Conservation (phyloP, 139 green algal species). For the Micromonas pusilla region DNA sequence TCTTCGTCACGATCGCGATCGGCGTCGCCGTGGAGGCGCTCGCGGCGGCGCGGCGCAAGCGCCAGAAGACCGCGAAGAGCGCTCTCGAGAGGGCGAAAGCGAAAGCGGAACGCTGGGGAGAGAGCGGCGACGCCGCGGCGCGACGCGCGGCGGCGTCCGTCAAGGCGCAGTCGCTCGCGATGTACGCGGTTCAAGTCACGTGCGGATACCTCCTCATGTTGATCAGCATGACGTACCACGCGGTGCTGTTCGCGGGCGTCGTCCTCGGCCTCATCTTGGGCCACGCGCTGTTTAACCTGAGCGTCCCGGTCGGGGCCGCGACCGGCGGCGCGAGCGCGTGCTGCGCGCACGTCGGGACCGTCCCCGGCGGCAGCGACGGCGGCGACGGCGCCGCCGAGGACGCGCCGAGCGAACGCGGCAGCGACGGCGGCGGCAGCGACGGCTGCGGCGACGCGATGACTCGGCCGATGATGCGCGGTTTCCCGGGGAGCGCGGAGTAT, state of each 20-base stretch:
- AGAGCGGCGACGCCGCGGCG: too few relatives aligned
- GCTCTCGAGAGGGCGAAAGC: background rate
- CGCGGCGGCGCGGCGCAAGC: background rate
- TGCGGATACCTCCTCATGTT: slow-evolving; percentile 31
- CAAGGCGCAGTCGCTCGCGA: background rate
- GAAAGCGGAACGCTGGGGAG: too few relatives aligned
- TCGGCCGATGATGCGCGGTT: too few relatives aligned
- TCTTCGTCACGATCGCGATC: background rate
- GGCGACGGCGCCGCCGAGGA: too few relatives aligned
- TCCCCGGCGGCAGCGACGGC: too few relatives aligned
- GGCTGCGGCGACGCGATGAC: too few relatives aligned
- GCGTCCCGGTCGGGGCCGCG: background rate
- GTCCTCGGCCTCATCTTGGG: slow-evolving; percentile 17
- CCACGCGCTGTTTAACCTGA: slow-evolving; percentile 5
- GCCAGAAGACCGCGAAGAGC: too few relatives aligned
- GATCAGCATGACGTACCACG: slow-evolving; percentile 32
- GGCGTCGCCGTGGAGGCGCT: background rate
- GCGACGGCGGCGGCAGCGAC: too few relatives aligned
- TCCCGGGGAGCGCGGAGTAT: too few relatives aligned
- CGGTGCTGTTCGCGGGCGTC: slow-evolving; percentile 18
- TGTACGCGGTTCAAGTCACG: slow-evolving; percentile 5
- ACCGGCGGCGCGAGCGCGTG: slow-evolving; percentile 2
- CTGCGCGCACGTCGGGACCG: background rate
- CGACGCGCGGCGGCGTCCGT: background rate
- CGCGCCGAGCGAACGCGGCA: too few relatives aligned